Percentiles rank a stretch among this genome's conserved stretches.
Conservation (phyloP, 2,329 filamentous ascomycete species). For the Aspergillus alliaceus region DNA sequence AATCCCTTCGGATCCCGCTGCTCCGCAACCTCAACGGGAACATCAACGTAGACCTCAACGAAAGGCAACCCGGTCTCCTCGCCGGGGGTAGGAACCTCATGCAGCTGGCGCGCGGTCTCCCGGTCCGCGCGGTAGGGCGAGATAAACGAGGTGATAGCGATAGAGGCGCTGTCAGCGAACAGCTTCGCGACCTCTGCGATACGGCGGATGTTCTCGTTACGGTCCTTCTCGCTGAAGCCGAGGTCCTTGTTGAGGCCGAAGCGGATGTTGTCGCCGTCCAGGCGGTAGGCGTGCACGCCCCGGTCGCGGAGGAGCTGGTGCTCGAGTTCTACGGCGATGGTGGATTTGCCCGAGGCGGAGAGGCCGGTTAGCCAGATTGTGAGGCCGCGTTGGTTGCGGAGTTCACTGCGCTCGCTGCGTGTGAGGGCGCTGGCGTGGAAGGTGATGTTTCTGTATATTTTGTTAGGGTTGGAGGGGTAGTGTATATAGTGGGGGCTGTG, state of each 20-base stretch:
- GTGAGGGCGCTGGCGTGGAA: conserved; percentile 46
- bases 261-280: conserved; percentile 97
- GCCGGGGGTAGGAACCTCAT: conserved; percentile 60
- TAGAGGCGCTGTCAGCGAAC: conserved; percentile 84
- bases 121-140: conserved; percentile 90
- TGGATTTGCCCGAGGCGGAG: conserved; percentile 94
- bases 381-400: conserved; percentile 80
- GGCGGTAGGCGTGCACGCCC: conserved; percentile 80
- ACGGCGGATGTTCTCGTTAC: conserved; percentile 95
- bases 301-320: conserved; percentile 80
- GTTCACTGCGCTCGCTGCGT: conserved; percentile 39
- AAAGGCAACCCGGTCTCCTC: conserved; percentile 73
- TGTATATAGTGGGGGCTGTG: conserved; percentile 5
- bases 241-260: conserved; percentile 98
- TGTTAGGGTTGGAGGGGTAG: conserved; percentile 4
- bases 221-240: conserved; percentile 87
- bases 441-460: conserved; percentile 49
- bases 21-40: conserved; percentile 88
- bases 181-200: conserved; percentile 97
- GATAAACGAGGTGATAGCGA: conserved; percentile 96
- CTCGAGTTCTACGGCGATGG: conserved; percentile 92
- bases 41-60: conserved; percentile 90
- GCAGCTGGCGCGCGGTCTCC: conserved; percentile 75
- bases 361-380: conserved; percentile 98
- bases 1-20: conserved; percentile 94